A percentile compares a stretch with the other conserved stretches of the same genome.
phyloP scores from a whole-genome alignment of 352 stramenopile species.

The Phytophthora cactorum region DNA sequence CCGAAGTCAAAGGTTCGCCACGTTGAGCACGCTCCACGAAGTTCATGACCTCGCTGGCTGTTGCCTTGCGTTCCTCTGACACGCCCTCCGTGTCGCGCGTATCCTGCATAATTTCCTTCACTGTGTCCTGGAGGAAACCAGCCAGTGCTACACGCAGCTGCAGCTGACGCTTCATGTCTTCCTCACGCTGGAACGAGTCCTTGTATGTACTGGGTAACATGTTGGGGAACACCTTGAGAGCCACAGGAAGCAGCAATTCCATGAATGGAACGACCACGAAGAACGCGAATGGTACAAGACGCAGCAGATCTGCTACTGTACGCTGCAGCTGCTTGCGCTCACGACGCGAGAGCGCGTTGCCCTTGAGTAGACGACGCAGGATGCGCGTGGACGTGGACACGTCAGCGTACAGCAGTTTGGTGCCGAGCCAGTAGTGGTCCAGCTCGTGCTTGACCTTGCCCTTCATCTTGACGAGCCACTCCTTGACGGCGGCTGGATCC shows the following conservation, averaged over 20 bases:
- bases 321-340: conserved; percentile 97
- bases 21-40: conserved; percentile 85
- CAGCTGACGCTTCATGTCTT: conserved; percentile 98
- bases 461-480: conserved; percentile 72
- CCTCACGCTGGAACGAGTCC: conserved; percentile 95
- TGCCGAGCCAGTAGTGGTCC: conserved; percentile 97
- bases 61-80: conserved; percentile 79
- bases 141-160: conserved; percentile 96
- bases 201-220: conserved; percentile 99
- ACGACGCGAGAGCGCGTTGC: conserved; percentile 94
- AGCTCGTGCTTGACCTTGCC: conserved; percentile 90
- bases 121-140: conserved; percentile 97
- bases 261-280: conserved; percentile 99
- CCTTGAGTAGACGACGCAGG: conserved; percentile 89
- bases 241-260: conserved; percentile 97
- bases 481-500: conserved; percentile 68
- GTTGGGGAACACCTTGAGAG: conserved; percentile 98
- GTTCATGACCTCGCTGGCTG: conserved; percentile 82
- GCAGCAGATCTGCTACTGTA: conserved; percentile 96
- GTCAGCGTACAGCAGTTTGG: conserved; percentile 96
- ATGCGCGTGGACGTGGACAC: conserved; percentile 95
- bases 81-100: conserved; percentile 81
- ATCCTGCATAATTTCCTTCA: conserved; percentile 91
- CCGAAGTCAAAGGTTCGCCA: conserved; percentile 73
- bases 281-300: conserved; percentile 97